Evolutionary conservation across 768 basidiomycete species (phyloP).

Genomic region (Tricholoma sp.): DNA sequence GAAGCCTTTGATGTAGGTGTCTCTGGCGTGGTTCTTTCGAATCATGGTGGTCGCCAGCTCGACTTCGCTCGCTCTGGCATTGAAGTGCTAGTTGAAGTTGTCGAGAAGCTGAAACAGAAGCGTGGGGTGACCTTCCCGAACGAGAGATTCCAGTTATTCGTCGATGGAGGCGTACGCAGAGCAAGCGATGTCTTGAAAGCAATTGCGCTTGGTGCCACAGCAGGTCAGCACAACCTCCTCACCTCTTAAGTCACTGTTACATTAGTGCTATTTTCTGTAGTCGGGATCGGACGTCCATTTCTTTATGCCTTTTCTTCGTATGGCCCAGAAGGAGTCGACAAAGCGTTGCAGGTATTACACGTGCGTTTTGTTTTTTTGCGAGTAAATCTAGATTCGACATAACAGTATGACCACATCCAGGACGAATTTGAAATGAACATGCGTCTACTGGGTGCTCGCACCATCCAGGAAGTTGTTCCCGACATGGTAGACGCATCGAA

Average conservation of each 20-base stretch:
- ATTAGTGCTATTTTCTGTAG: slow-evolving; percentile 29
- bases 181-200: slow-evolving; percentile 91
- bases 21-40: slow-evolving; percentile 79
- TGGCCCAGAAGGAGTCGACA: slow-evolving; percentile 82
- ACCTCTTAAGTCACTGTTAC: slow-evolving; percentile 35
- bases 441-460: slow-evolving; percentile 83
- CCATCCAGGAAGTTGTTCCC: slow-evolving; percentile 72
- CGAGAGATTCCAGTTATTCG: slow-evolving; percentile 75
- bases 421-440: slow-evolving; percentile 99
- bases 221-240: slow-evolving; percentile 40
- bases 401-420: slow-evolving; percentile 30
- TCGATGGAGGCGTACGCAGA: slow-evolving; percentile 93
- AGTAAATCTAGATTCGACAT: neutral
- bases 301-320: slow-evolving; percentile 87
- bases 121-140: slow-evolving; percentile 74
- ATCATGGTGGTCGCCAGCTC: slow-evolving; percentile 77
- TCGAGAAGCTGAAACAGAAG: slow-evolving; percentile 59
- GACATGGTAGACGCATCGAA: slow-evolving; percentile 87
- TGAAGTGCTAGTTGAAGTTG: slow-evolving; percentile 87
- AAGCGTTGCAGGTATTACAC: slow-evolving; percentile 72
- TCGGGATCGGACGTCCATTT: slow-evolving; percentile 84
- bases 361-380: slow-evolving; percentile 35
- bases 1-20: slow-evolving; percentile 75
- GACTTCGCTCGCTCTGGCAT: slow-evolving; percentile 85
- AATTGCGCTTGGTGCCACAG: slow-evolving; percentile 84